These are phyloP conservation scores for Chenopodium suecicum DNA, from an alignment of 148 eudicot species.

Conservation along the genomic window DNA sequence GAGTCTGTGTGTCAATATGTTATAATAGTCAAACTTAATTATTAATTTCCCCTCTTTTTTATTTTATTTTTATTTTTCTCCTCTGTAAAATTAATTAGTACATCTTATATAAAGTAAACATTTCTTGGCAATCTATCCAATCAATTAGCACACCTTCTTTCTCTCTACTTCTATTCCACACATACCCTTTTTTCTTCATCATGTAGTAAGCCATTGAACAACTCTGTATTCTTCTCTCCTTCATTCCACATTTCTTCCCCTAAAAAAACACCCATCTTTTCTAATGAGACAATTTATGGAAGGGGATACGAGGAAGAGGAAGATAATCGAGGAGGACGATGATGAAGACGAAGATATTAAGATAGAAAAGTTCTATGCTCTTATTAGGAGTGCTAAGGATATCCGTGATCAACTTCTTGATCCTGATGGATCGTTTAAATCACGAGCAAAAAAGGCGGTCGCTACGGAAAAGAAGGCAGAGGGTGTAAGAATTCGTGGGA, in stretches of 20 bases:
- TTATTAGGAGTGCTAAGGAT: slow-evolving; percentile 25
- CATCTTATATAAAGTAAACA: neutral
- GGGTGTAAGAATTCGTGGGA: neutral
- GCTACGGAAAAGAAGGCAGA: slow-evolving; percentile 5
- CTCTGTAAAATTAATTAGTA: neutral
- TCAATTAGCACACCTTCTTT: neutral
- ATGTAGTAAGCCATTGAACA: neutral
- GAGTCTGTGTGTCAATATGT: neutral
- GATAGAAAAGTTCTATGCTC: slow-evolving; percentile 32
- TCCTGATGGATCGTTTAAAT: neutral
- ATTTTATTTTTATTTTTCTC: neutral
- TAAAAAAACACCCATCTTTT: neutral
- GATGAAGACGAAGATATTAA: slow-evolving; percentile 26
- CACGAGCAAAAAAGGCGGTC: neutral
- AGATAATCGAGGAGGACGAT: neutral
- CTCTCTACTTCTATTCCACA: neutral
- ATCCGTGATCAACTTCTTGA: slow-evolving; percentile 29
- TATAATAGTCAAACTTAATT: neutral
- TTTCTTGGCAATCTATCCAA: neutral
- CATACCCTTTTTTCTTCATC: neutral
- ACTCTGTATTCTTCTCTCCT: neutral
- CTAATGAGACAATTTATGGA: slow-evolving; percentile 21
- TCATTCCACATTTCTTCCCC: neutral
- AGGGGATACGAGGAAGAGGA: slow-evolving; percentile 15
- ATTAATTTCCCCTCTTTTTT: neutral